Base-by-base conservation (phyloP, 306 rosid species). In the Abrus pulchellus region DNA sequence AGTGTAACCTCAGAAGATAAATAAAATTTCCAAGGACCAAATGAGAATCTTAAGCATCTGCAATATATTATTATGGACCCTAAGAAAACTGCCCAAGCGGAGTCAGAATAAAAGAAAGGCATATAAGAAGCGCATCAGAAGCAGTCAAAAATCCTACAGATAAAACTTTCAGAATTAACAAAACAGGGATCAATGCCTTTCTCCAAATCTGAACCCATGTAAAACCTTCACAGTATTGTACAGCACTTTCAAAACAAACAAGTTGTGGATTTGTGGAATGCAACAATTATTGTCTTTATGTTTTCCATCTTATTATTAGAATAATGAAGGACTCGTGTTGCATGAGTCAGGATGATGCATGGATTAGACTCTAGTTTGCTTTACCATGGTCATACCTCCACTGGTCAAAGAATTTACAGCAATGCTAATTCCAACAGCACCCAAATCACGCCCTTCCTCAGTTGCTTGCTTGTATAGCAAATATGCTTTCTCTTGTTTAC, bases 371-470 rank as follows among this genome's bases (percentile, higher is more conserved):
- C 80, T 45, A 72, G 49, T 81, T 66, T 60, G 33, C 68, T 72
- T 71, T 50, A 71, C 68, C 5, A 20, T 36, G 64, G 33, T 27
- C 88, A 41, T 91, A 94, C 99, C 97, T 84, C 77, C 81, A 68
- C 80, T 88, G 52, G 90, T 87, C 87, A 94, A 84, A 79, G 95
- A 88, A 84, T 90, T 94, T 79, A 92, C 95, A 38, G 88, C 82
- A 45, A 90, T 91, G 92, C 97, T 94, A 86, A 88, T 78, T 80
- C 94, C 90, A 85, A 92, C 94, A 80, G 90, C 92, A 70, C 92
- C 94, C 66, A 83, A 75, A 88, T 85, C 88, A 84, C 56, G 33
- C 68, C 99, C 97, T 70, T 85, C 84, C 72, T 83, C 92, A 11
- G 81, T 66, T 53, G 74, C 86, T 76, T 86, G 86, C 84, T 80